phyloP scores from a whole-genome alignment of 2,329 filamentous ascomycete species.

The Ophiosphaerella narmari region DNA sequence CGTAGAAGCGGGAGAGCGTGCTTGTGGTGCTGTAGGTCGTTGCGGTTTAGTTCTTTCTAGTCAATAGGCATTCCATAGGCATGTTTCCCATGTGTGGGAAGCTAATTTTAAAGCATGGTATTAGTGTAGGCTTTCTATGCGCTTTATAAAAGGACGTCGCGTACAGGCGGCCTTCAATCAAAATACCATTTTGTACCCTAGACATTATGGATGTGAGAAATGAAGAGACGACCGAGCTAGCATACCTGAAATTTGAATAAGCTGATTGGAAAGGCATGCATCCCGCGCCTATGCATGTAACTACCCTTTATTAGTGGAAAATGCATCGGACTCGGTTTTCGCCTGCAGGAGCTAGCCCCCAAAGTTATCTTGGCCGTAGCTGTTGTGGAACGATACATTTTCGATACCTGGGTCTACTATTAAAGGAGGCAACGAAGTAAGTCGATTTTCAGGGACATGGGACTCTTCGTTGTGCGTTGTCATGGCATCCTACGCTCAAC shows the following conservation, averaged over 20 bases:
- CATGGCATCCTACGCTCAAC: background rate
- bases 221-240: slow-evolving; percentile 24
- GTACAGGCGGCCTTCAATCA: slow-evolving; percentile 22
- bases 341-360: slow-evolving; percentile 20
- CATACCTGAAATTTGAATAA: slow-evolving; percentile 18
- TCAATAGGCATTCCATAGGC: slow-evolving; percentile 34
- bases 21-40: slow-evolving; percentile 31
- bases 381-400: slow-evolving; percentile 9
- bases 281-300: too few relatives aligned
- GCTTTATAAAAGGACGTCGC: too few relatives aligned
- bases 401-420: slow-evolving; percentile 23
- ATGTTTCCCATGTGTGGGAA: slow-evolving; percentile 27
- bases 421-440: background rate
- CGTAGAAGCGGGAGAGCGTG: slow-evolving; percentile 24
- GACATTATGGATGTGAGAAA: slow-evolving; percentile 29
- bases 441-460: background rate
- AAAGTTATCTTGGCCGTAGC: slow-evolving; percentile 26
- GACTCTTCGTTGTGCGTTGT: background rate
- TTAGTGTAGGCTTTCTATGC: too few relatives aligned
- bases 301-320: slow-evolving; percentile 28
- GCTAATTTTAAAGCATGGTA: too few relatives aligned
- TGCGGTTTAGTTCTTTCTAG: slow-evolving; percentile 27
- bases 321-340: slow-evolving; percentile 21
- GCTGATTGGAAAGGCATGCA: too few relatives aligned
- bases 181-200: slow-evolving; percentile 25